phyloP scores from a whole-genome alignment of 805 yeast species.

The Lipomyces mesembrius region DNA sequence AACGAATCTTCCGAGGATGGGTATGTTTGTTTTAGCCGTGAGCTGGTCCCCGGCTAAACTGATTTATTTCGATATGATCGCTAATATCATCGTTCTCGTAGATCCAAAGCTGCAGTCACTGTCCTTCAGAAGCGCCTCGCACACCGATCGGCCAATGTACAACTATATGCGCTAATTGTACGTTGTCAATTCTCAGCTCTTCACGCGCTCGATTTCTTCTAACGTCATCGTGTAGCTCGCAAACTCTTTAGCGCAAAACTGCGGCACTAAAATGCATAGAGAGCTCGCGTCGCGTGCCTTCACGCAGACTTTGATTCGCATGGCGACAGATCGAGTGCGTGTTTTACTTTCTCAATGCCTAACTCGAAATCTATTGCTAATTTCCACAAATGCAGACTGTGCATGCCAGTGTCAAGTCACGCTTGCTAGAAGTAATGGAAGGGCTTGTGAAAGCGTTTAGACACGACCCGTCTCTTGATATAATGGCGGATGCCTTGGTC shows the following conservation, averaged over 20 bases:
- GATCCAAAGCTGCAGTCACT: conserved; percentile 52
- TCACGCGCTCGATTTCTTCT: conserved; percentile 45
- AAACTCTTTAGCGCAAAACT: conserved; percentile 71
- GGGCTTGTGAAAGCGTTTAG: conserved; percentile 69
- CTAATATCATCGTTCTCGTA: neutral
- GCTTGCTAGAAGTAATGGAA: conserved; percentile 66
- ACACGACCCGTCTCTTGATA: conserved; percentile 74
- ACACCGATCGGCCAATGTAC: conserved; percentile 65
- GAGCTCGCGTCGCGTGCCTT: conserved; percentile 64
- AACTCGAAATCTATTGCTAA: neutral
- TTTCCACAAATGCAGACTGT: conserved; percentile 44
- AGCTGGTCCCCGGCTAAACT: neutral
- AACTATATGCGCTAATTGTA: conserved; percentile 58
- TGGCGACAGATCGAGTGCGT: conserved; percentile 54
- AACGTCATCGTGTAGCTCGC: conserved; percentile 46
- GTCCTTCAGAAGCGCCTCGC: conserved; percentile 56
- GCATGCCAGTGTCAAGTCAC: conserved; percentile 69
- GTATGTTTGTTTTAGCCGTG: conserved; percentile 17
- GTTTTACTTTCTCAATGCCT: neutral
- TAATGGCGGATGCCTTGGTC: conserved; percentile 65
- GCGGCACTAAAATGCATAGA: conserved; percentile 70
- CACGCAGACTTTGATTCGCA: conserved; percentile 53
- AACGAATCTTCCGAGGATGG: conserved; percentile 64
- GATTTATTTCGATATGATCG: neutral
- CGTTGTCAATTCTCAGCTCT: conserved; percentile 8